A percentile compares a stretch with the other conserved stretches of the same genome.
Evolutionary conservation across 164 flowering plant genomes (phyloP).

Genomic region (Hamamelis virginiana): DNA sequence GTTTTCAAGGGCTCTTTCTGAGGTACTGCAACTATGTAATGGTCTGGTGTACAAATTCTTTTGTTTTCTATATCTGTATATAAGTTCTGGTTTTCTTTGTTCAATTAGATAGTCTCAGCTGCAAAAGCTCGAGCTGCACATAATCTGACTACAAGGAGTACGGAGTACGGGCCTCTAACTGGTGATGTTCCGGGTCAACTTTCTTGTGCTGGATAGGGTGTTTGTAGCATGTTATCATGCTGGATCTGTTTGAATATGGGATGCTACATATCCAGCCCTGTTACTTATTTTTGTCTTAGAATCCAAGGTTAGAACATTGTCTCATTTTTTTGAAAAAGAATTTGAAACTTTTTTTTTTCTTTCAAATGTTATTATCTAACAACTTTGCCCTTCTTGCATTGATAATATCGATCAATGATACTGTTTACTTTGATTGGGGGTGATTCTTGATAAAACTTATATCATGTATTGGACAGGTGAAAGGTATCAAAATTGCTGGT

Average conservation of each 20-base stretch:
- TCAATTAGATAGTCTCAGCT: slow-evolving; percentile 37
- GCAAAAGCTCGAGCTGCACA: slow-evolving; percentile 26
- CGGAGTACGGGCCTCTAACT: slow-evolving; percentile 72
- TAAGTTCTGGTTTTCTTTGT: slow-evolving; percentile 7
- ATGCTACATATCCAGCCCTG: slow-evolving; percentile 70
- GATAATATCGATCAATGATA: not conserved
- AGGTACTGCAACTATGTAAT: slow-evolving; percentile 41
- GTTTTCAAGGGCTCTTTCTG: slow-evolving; percentile 35
- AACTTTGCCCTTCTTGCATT: not conserved
- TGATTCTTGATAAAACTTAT: not conserved
- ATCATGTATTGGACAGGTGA: slow-evolving; percentile 39
- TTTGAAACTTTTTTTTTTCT: too few species aligned
- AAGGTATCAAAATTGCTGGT: slow-evolving; percentile 38
- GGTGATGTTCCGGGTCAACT: slow-evolving; percentile 60
- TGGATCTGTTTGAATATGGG: slow-evolving; percentile 87
- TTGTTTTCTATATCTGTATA: not conserved
- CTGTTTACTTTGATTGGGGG: not conserved
- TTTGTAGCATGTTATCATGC: slow-evolving; percentile 76
- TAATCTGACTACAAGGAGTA: slow-evolving; percentile 15
- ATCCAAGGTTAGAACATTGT: slow-evolving; percentile 42
- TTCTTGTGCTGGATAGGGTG: slow-evolving; percentile 41
- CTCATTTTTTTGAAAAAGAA: too few species aligned
- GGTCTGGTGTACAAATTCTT: not conserved
- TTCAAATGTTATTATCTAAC: too few species aligned
- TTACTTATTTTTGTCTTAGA: slow-evolving; percentile 43